phyloP scores from a whole-genome alignment of 208 protist genomes.

The Crithidia brevicula region DNA sequence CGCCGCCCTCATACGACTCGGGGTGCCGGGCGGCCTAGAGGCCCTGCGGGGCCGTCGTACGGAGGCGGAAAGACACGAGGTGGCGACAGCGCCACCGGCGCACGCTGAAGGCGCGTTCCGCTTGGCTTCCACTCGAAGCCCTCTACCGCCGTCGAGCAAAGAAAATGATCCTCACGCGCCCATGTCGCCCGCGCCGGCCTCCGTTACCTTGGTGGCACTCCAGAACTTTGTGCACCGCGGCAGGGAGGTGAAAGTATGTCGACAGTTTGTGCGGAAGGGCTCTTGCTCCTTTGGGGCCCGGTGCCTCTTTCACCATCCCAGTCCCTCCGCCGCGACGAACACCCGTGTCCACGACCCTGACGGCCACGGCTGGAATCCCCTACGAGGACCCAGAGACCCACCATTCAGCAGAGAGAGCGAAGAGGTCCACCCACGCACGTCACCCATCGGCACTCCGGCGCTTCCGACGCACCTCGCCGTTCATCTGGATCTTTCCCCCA shows the following conservation, averaged over 20 bases:
- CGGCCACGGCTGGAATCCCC: too few species aligned
- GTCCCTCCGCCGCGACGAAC: too few species aligned
- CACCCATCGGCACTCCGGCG: too few species aligned
- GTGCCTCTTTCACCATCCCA: slow-evolving; percentile 88
- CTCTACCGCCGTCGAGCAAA: too few species aligned
- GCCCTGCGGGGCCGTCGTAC: background rate
- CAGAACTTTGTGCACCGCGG: slow-evolving; percentile 20
- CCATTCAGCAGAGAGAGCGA: too few species aligned
- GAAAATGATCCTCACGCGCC: too few species aligned
- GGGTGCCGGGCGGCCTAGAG: background rate
- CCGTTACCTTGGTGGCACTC: slow-evolving; percentile 16
- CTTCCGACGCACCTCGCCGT: too few species aligned
- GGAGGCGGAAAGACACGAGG: background rate
- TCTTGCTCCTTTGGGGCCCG: slow-evolving; percentile 74
- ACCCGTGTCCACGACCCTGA: too few species aligned
- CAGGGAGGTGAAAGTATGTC: slow-evolving; percentile 62
- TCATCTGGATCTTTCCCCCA: too few species aligned
- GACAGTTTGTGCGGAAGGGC: slow-evolving; percentile 59
- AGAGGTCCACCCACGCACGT: too few species aligned
- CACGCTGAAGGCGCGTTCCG: background rate
- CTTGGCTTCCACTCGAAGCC: too few species aligned
- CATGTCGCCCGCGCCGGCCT: background rate
- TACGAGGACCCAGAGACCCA: too few species aligned
- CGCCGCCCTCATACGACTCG: slow-evolving; percentile 1
- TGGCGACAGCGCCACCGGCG: background rate